phyloP scores from a whole-genome alignment of 768 basidiomycete genomes.

The Termitomyces sp. region DNA sequence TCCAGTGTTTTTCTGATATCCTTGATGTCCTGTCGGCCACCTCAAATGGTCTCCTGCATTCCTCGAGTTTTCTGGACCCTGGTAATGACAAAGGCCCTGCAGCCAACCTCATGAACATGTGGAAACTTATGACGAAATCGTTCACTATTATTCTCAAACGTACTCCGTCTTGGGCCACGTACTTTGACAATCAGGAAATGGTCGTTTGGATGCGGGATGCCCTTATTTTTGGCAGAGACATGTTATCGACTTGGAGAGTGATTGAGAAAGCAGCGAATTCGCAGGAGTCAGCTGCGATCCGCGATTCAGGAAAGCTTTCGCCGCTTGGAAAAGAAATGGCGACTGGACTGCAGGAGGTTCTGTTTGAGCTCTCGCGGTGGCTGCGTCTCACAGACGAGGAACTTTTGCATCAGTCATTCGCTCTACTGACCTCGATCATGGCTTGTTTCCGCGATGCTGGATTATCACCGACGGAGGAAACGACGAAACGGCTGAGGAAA shows the following conservation, averaged over 20 bases:
- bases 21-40: slow-evolving; percentile 80
- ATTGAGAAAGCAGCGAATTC: slow-evolving; percentile 65
- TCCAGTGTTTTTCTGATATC: slow-evolving; percentile 88
- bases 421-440: slow-evolving; percentile 74
- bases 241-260: slow-evolving; percentile 74
- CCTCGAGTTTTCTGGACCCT: slow-evolving; percentile 41
- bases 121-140: slow-evolving; percentile 76
- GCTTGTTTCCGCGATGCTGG: slow-evolving; percentile 64
- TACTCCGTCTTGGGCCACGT: slow-evolving; percentile 78
- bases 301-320: slow-evolving; percentile 44
- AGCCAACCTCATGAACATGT: slow-evolving; percentile 60
- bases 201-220: slow-evolving; percentile 98
- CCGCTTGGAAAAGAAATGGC: slow-evolving; percentile 70
- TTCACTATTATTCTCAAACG: slow-evolving; percentile 81
- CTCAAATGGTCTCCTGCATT: slow-evolving; percentile 65
- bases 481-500: slow-evolving; percentile 62
- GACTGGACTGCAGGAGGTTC: slow-evolving; percentile 66
- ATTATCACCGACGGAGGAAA: slow-evolving; percentile 47
- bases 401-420: slow-evolving; percentile 82
- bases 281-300: slow-evolving; percentile 18
- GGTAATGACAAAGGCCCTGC: slow-evolving; percentile 39
- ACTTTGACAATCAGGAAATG: slow-evolving; percentile 81
- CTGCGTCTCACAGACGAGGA: slow-evolving; percentile 90
- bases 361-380: slow-evolving; percentile 81
- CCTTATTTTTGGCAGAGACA: slow-evolving; percentile 84